These are phyloP conservation scores for Parsonsia alboflavescens DNA, from an alignment of 257 asterid genomes.

Conservation along the genomic window DNA sequence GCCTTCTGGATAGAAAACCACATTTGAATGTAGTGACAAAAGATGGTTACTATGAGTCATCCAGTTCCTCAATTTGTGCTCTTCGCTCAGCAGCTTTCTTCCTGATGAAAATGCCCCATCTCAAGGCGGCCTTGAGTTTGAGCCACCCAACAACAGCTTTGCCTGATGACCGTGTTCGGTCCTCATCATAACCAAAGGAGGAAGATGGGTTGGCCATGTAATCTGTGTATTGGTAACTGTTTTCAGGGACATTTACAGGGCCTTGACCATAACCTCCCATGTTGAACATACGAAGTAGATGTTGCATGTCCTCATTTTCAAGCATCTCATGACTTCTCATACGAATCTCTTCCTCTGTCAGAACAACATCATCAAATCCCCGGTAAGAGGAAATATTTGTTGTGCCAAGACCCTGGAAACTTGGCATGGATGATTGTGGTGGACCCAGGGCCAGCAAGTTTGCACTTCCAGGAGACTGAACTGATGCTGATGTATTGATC, in stretches of 20 bases:
- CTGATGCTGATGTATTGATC: conserved; percentile 37
- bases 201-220: conserved; percentile 54
- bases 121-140: conserved; percentile 87
- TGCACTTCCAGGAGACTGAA: conserved; percentile 43
- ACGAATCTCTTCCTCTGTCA: conserved; percentile 80
- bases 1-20: conserved; percentile 5
- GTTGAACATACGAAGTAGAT: conserved; percentile 66
- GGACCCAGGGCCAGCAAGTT: conserved; percentile 60
- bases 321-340: conserved; percentile 90
- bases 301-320: conserved; percentile 90
- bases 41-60: conserved; percentile 39
- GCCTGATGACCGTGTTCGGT: conserved; percentile 75
- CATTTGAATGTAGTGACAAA: not conserved
- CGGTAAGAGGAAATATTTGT: conserved; percentile 44
- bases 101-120: conserved; percentile 95
- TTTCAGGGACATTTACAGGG: conserved; percentile 41
- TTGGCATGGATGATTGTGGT: conserved; percentile 47
- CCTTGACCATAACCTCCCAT: conserved; percentile 60
- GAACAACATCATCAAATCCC: conserved; percentile 52
- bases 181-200: conserved; percentile 44
- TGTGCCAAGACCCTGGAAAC: conserved; percentile 48
- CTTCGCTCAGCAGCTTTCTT: conserved; percentile 96
- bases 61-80: conserved; percentile 80
- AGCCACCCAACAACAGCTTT: conserved; percentile 99
- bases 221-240: conserved; percentile 37